Percentiles rank a stretch among this genome's conserved stretches.
phyloP scores from a whole-genome alignment of 2,329 filamentous ascomycete species.

The Anisogramma anomala region DNA sequence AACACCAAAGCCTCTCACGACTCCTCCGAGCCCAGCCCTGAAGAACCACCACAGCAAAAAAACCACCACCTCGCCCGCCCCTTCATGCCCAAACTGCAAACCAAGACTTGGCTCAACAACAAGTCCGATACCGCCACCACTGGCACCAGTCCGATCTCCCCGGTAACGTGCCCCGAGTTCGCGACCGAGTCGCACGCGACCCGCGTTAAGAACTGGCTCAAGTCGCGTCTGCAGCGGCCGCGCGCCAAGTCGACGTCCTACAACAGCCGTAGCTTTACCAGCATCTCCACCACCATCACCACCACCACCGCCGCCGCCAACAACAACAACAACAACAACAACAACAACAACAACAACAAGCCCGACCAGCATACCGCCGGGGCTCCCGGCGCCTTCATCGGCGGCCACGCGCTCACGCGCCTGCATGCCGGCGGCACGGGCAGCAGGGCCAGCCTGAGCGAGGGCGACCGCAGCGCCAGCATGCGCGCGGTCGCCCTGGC shows the following conservation, averaged over 20 bases:
- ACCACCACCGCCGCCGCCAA: no score
- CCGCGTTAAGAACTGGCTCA: conserved; percentile 33
- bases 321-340: no score
- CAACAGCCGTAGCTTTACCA: no score
- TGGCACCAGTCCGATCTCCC: conserved; percentile 4
- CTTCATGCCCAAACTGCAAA: conserved; percentile 13
- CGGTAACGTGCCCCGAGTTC: conserved; percentile 12
- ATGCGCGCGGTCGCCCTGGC: conserved; percentile 26
- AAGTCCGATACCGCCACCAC: conserved; percentile 6
- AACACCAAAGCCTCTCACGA: not conserved
- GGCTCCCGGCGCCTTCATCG: conserved; percentile 26
- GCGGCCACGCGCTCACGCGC: conserved; percentile 27
- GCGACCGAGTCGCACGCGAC: conserved; percentile 17
- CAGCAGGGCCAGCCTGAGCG: conserved; percentile 21
- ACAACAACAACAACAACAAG: conserved; percentile 1
- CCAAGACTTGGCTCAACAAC: conserved; percentile 9
- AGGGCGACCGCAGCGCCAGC: conserved; percentile 16
- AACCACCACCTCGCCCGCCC: conserved; percentile 8
- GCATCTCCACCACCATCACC: no score
- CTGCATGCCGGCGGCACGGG: conserved; percentile 20
- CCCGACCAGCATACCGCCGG: not conserved
- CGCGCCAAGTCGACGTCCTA: conserved; percentile 21
- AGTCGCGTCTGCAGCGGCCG: conserved; percentile 27
- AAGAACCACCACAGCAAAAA: conserved; percentile 18
- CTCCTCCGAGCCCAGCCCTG: not conserved